Conservation (phyloP, 805 yeast species). For the Monosporozyma solicola region DNA sequence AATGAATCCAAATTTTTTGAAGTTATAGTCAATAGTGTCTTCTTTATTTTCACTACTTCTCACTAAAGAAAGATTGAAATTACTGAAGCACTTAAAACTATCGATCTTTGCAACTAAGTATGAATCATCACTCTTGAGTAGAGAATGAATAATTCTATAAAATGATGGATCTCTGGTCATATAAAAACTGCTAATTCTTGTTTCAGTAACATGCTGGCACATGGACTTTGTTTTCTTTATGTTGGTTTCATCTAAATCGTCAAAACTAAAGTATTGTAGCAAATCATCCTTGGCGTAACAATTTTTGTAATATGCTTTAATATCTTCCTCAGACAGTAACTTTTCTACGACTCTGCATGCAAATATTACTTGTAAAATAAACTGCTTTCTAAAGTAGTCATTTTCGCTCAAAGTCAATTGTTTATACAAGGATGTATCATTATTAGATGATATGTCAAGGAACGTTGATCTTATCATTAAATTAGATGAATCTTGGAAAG, state of each 20-base stretch:
- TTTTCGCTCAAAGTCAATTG: conserved; percentile 16
- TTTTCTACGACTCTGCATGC: conserved; percentile 10
- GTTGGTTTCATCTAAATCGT: conserved; percentile 10
- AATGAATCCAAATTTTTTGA: conserved; percentile 26
- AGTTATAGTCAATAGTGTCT: conserved; percentile 9
- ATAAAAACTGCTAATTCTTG: conserved; percentile 18
- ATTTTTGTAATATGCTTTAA: conserved; percentile 14
- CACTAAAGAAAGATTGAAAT: conserved; percentile 6
- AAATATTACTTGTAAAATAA: conserved; percentile 20
- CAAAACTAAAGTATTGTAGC: conserved; percentile 5
- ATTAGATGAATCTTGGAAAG: conserved; percentile 1
- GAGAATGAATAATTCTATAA: conserved; percentile 6
- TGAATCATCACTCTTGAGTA: conserved; percentile 11
- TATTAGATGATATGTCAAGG: conserved; percentile 16
- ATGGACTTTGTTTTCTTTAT: conserved; percentile 9
- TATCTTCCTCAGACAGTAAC: conserved; percentile 12
- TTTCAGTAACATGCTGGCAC: conserved; percentile 12
- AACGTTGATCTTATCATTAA: conserved; percentile 12
- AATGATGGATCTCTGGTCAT: conserved; percentile 18
- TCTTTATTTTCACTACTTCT: background rate
- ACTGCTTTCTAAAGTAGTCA: conserved; percentile 24
- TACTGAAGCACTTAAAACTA: conserved; percentile 19
- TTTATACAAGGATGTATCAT: conserved; percentile 14
- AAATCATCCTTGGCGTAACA: conserved; percentile 16
- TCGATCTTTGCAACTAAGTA: conserved; percentile 17